These are phyloP conservation scores for Astraeus odoratus DNA, from an alignment of 768 basidiomycete genomes.

Conservation along the genomic window DNA sequence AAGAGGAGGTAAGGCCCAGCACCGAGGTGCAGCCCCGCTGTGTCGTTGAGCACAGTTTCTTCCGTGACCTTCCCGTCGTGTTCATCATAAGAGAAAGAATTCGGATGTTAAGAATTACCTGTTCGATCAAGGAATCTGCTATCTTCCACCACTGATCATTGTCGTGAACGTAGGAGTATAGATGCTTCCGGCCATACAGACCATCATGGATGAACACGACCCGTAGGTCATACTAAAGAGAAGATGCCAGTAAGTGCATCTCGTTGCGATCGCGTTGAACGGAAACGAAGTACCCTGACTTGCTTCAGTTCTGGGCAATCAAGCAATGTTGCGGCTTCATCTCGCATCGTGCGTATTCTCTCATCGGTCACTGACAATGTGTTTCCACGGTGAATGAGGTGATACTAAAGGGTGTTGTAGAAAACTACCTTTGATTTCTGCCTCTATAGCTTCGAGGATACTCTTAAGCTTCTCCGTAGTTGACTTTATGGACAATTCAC, in stretches of 20 bases:
- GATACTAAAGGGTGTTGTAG: not conserved
- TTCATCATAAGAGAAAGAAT: not conserved
- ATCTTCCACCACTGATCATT: slow-evolving; percentile 77
- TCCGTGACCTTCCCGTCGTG: slow-evolving; percentile 51
- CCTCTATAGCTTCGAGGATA: slow-evolving; percentile 45
- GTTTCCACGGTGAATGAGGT: not conserved
- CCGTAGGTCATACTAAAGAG: slow-evolving; percentile 69
- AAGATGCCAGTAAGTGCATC: not conserved
- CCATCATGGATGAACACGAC: slow-evolving; percentile 76
- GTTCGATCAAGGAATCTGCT: slow-evolving; percentile 58
- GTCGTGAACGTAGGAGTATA: slow-evolving; percentile 68
- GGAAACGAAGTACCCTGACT: slow-evolving; percentile 39
- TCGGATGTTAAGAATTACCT: slow-evolving; percentile 33
- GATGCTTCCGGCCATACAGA: slow-evolving; percentile 65
- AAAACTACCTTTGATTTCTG: slow-evolving; percentile 45
- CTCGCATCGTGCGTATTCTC: slow-evolving; percentile 38
- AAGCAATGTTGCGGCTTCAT: slow-evolving; percentile 40
- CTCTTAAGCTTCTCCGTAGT: slow-evolving; percentile 47
- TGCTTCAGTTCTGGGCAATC: slow-evolving; percentile 61
- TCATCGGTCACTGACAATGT: slow-evolving; percentile 46
- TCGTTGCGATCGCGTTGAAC: not conserved
- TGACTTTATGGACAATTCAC: slow-evolving; percentile 35
- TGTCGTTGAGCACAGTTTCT: slow-evolving; percentile 59
- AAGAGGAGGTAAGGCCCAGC: slow-evolving; percentile 78
- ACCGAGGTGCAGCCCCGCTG: slow-evolving; percentile 63